These are phyloP conservation scores for Epichloe coenophiala DNA, from an alignment of 2,329 filamentous ascomycete genomes.

Conservation along the genomic window DNA sequence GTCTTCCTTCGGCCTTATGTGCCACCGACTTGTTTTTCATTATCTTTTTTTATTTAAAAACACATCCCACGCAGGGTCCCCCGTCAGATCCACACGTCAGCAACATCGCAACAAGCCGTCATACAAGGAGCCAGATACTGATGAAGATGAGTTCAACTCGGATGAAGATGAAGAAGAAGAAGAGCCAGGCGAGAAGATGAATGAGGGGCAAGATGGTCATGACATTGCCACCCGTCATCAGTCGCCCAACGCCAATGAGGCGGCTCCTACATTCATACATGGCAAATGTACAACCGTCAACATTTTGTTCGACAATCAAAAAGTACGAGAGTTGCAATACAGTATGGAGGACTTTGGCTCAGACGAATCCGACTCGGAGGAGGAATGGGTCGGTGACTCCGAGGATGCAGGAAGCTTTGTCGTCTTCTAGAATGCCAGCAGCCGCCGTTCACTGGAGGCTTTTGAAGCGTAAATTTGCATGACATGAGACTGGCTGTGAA, in stretches of 20 bases:
- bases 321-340: slow-evolving; percentile 53
- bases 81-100: slow-evolving; percentile 7
- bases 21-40: slow-evolving; percentile 25
- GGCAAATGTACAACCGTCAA: slow-evolving; percentile 59
- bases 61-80: slow-evolving; percentile 7
- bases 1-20: slow-evolving; percentile 45
- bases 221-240: background rate
- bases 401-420: slow-evolving; percentile 31
- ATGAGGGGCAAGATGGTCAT: slow-evolving; percentile 4
- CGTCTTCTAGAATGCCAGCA: slow-evolving; percentile 12
- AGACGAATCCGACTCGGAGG: slow-evolving; percentile 41
- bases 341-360: slow-evolving; percentile 59
- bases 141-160: slow-evolving; percentile 26
- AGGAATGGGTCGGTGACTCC: slow-evolving; percentile 44
- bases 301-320: slow-evolving; percentile 63
- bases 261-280: slow-evolving; percentile 34
- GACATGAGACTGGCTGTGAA: background rate
- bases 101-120: slow-evolving; percentile 13
- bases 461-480: too few relatives aligned
- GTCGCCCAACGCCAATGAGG: background rate
- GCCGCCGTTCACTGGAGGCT: too few relatives aligned
- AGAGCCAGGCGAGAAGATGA: background rate
- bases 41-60: too few relatives aligned
- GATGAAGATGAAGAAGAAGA: slow-evolving; percentile 8
- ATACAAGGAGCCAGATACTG: slow-evolving; percentile 34